Percentiles rank a stretch among this genome's conserved stretches.
phyloP scores from a whole-genome alignment of 768 basidiomycete genomes.

The Holtermannia corniformis region DNA sequence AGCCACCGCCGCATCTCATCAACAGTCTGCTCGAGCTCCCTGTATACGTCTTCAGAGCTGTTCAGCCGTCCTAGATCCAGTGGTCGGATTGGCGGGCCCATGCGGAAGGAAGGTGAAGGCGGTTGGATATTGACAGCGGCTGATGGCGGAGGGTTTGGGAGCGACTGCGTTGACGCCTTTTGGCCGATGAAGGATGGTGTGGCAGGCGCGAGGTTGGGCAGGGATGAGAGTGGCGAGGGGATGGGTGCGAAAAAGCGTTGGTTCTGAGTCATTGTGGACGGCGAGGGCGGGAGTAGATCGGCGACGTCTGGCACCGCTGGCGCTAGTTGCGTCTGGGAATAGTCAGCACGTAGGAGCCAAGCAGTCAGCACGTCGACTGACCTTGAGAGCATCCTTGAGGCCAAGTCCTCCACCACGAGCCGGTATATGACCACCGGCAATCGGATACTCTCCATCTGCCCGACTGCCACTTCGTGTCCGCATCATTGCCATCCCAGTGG shows the following conservation, averaged over 20 bases:
- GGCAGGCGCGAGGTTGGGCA: not conserved
- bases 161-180: not conserved
- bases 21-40: constrained; percentile 62
- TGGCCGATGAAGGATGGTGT: not conserved
- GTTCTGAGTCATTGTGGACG: constrained; percentile 16
- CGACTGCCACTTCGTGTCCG: constrained; percentile 29
- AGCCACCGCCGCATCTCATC: constrained; percentile 71
- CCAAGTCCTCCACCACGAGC: constrained; percentile 10
- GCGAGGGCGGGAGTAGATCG: constrained; percentile 32
- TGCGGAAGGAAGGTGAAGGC: not conserved
- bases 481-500: constrained; percentile 16
- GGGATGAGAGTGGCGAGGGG: constrained; percentile 22
- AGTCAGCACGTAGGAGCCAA: not conserved
- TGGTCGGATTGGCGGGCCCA: constrained; percentile 46
- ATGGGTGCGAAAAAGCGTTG: constrained; percentile 26
- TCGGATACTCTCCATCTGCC: constrained; percentile 14
- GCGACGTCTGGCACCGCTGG: constrained; percentile 25
- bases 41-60: constrained; percentile 53
- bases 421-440: not conserved
- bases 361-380: constrained; percentile 8
- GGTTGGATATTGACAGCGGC: constrained; percentile 3
- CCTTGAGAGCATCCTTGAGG: constrained; percentile 36
- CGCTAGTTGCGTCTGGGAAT: constrained; percentile 15
- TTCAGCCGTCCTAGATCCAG: constrained; percentile 61
- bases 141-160: not conserved